phyloP scores from a whole-genome alignment of 257 asterid genomes.

The Nicotiana noctiflora region DNA sequence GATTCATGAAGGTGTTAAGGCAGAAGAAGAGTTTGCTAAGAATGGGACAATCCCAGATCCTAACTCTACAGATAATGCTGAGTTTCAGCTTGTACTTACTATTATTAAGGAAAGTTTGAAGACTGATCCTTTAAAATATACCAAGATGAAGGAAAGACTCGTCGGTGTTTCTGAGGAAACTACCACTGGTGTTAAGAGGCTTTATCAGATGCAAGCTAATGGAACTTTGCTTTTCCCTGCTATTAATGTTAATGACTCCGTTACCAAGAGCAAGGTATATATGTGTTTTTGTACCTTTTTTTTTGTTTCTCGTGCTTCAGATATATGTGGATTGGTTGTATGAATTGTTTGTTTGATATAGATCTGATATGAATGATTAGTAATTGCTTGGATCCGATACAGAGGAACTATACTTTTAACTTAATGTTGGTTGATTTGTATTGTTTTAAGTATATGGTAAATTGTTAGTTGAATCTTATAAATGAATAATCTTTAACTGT shows the following conservation, averaged over 20 bases:
- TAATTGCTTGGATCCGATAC: background rate
- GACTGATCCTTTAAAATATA: slow-evolving; percentile 52
- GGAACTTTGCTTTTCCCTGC: slow-evolving; percentile 80
- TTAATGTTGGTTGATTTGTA: background rate
- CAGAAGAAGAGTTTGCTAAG: slow-evolving; percentile 66
- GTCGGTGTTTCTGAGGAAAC: slow-evolving; percentile 95
- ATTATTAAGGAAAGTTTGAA: slow-evolving; percentile 65
- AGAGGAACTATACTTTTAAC: background rate
- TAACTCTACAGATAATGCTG: slow-evolving; percentile 61
- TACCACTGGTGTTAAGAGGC: slow-evolving; percentile 88
- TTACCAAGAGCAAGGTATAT: slow-evolving; percentile 90
- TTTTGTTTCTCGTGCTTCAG: background rate
- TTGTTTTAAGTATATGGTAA: background rate
- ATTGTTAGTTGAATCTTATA: background rate
- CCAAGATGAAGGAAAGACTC: slow-evolving; percentile 73
- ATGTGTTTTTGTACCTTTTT: no score
- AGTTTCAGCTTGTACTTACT: slow-evolving; percentile 69
- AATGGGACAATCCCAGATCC: slow-evolving; percentile 65
- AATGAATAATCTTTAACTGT: background rate
- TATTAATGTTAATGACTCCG: slow-evolving; percentile 77
- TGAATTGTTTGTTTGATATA: background rate
- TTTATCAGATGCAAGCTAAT: slow-evolving; percentile 80
- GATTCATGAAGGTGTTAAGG: slow-evolving; percentile 89
- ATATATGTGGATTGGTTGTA: background rate
- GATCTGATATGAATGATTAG: slow-evolving; percentile 1